Conservation (phyloP, 169 alveolate genomes). For the Eimeria brunetti region DNA sequence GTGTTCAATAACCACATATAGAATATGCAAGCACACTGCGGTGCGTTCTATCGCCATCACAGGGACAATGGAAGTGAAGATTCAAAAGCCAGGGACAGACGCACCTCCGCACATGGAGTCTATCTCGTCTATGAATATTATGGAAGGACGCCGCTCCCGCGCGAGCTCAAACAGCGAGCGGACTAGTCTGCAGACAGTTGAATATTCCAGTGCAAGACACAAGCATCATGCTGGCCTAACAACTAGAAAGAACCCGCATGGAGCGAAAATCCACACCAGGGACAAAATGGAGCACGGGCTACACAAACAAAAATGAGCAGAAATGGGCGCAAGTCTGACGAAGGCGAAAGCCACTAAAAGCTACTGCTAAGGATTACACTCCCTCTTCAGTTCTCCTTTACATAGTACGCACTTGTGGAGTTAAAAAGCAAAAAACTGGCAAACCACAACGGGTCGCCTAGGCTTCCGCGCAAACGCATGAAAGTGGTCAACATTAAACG, state of each 20-base stretch:
- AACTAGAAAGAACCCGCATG: not conserved
- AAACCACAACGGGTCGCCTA: not conserved
- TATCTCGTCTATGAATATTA: conserved; percentile 99
- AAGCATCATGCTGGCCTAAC: not conserved
- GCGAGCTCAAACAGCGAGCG: conserved; percentile 97
- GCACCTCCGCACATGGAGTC: conserved; percentile 98
- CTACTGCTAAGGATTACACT: not conserved
- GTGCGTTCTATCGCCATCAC: not conserved
- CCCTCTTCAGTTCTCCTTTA: not conserved
- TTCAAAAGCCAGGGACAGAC: not conserved
- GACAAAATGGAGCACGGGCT: not conserved
- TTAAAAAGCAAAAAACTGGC: not conserved
- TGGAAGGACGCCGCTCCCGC: conserved; percentile 96
- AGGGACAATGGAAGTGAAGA: not conserved
- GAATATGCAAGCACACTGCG: not conserved
- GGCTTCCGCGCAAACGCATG: not conserved
- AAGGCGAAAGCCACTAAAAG: not conserved
- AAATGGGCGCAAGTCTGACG: too few species aligned
- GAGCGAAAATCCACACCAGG: not conserved
- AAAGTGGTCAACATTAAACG: not conserved
- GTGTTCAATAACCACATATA: not conserved
- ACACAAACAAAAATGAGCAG: not conserved
- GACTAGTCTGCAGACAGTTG: conserved; percentile 73
- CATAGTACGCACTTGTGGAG: not conserved
- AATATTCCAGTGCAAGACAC: not conserved